Conservation (phyloP, 352 stramenopile genomes). For the Phytophthora cryptogea region DNA sequence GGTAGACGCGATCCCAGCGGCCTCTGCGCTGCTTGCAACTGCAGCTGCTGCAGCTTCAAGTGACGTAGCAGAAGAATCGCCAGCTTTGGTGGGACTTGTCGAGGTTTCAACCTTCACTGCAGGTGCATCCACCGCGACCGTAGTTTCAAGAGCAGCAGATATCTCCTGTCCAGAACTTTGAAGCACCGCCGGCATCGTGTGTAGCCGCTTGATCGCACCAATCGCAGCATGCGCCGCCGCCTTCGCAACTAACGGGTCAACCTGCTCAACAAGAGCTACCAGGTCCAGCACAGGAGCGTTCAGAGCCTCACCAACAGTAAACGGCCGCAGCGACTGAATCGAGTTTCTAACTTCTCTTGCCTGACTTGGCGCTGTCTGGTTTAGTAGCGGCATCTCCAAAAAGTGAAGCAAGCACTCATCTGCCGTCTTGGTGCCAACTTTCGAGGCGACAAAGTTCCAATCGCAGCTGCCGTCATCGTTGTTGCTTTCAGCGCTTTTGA, state of each 20-base stretch:
- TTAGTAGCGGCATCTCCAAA: conserved; percentile 68
- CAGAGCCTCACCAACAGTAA: conserved; percentile 48
- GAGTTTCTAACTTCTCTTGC: not conserved
- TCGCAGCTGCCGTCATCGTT: conserved; percentile 54
- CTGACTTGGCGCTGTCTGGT: conserved; percentile 19
- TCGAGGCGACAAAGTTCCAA: conserved; percentile 78
- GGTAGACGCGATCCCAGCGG: conserved; percentile 42
- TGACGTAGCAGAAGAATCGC: conserved; percentile 16
- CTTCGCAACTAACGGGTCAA: conserved; percentile 75
- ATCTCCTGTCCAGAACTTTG: not conserved
- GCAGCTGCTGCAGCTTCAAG: conserved; percentile 45
- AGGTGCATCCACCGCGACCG: conserved; percentile 10
- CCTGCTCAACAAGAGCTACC: conserved; percentile 51
- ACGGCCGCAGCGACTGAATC: conserved; percentile 39
- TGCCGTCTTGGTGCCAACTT: conserved; percentile 67
- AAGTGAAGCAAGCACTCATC: conserved; percentile 85
- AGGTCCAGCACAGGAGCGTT: conserved; percentile 66
- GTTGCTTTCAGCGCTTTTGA: conserved; percentile 18
- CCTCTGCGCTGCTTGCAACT: conserved; percentile 42
- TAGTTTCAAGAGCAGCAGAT: not conserved
- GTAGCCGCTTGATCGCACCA: conserved; percentile 62
- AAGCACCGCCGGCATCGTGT: conserved; percentile 40
- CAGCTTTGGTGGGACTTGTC: conserved; percentile 6
- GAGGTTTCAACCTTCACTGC: conserved; percentile 20
- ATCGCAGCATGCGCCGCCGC: conserved; percentile 71